Base-by-base conservation (phyloP, 2,329 filamentous ascomycete species). In the Scolecobasidium constrictum region DNA sequence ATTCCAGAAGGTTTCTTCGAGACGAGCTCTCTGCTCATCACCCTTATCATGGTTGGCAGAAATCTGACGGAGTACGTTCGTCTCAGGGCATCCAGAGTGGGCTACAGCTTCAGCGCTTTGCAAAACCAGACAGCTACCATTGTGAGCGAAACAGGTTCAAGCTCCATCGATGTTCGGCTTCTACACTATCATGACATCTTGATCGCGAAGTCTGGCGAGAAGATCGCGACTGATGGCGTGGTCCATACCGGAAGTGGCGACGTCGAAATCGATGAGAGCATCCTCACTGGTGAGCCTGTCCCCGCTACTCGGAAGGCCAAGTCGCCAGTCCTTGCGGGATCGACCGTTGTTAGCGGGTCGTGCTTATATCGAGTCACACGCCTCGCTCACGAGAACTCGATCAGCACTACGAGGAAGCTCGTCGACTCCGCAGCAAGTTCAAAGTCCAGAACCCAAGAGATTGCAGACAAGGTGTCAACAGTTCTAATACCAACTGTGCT, bases 241-340 rank as follows among this genome's bases (percentile, higher is more conserved):
- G 47, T 79, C 0, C 60, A 63, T 2, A 84, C 84, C 0, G 64
- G 62, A 0, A 78, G 75, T 1, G n/a, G n/a, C n/a, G n/a, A n/a
- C n/a, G n/a, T n/a, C n/a, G 81, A 85, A 46, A 68, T 86, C 0
- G 73, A 90, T 52, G 84, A 90, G 55, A 84, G 81, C 0, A 83
- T 86, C 75, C 59, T 90, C 6, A 90, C 83, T 0, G 84, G 84
- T 0, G 85, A 92, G 54, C 68, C 74, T 0, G 58, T 59, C 0
- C 77, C 75, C 0, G 71, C 85, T 0, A 65, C 67, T 4, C 87
- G 88, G 53, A 47, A 57, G 0, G 40, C 60, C 0, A 69, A 69
- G 0, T 73, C 71, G 1, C 37, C 51, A 0, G 68, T 87, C 1
- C 71, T 83, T 44, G 83, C 83, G 2, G 83, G 82, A 0, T 69